Percentiles rank a stretch among this genome's conserved stretches.
These are phyloP conservation scores for Prototheca wickerhamii DNA, from an alignment of 163 green algal species.

Conservation along the genomic window DNA sequence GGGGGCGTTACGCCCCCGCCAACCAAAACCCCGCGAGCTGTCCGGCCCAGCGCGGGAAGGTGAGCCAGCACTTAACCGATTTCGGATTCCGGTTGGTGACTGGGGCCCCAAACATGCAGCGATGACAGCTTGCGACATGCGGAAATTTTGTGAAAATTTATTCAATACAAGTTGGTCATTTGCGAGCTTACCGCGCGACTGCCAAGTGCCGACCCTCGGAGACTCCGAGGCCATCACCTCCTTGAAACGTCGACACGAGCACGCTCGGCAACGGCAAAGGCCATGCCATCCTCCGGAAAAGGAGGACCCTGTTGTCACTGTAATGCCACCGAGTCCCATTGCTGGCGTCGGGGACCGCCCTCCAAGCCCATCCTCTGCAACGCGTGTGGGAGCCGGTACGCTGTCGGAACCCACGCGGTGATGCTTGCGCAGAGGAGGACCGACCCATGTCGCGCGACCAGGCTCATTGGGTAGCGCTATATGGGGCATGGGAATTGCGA, in stretches of 20 bases:
- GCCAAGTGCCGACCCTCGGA: too few relatives aligned
- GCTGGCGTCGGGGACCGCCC: slow-evolving; percentile 20
- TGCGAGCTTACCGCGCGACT: too few relatives aligned
- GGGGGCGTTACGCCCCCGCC: too few relatives aligned
- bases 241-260: too few relatives aligned
- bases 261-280: too few relatives aligned
- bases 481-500: neutral
- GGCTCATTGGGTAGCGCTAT: neutral
- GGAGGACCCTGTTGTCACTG: slow-evolving; percentile 9
- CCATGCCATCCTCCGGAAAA: slow-evolving; percentile 2
- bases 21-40: too few relatives aligned
- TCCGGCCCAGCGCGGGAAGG: too few relatives aligned
- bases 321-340: slow-evolving; percentile 14
- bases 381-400: slow-evolving; percentile 23
- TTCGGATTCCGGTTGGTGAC: neutral
- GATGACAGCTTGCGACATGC: neutral
- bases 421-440: neutral
- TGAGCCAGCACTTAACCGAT: neutral
- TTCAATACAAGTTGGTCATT: too few relatives aligned
- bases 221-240: too few relatives aligned
- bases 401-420: neutral
- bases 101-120: too few relatives aligned
- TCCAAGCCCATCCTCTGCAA: slow-evolving; percentile 32
- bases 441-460: neutral
- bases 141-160: neutral